phyloP scores from a whole-genome alignment of 1,284 basidiomycete species.

The Vanrija humicola region DNA sequence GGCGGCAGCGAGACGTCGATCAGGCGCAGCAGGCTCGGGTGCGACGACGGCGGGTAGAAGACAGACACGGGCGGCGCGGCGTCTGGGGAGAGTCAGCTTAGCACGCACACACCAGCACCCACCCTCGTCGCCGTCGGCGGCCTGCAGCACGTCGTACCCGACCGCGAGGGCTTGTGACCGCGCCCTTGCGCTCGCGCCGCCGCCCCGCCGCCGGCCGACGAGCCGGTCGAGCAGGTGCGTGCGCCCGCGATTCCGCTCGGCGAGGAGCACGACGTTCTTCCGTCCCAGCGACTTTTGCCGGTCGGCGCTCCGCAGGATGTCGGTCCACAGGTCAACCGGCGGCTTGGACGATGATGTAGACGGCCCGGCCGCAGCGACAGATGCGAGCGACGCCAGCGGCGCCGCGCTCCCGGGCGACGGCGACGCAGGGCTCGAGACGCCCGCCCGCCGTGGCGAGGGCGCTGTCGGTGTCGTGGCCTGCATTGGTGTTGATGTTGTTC shows the following conservation, averaged over 20 bases:
- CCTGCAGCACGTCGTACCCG: conserved; percentile 81
- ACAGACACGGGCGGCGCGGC: conserved; percentile 79
- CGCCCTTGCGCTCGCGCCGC: conserved; percentile 10
- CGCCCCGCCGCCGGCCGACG: conserved; percentile 8
- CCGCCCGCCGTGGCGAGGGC: neutral
- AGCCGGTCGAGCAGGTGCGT: conserved; percentile 20
- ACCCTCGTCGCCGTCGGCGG: conserved; percentile 89
- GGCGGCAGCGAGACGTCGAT: conserved; percentile 79
- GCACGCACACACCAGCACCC: conserved; percentile 28
- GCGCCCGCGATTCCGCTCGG: conserved; percentile 54
- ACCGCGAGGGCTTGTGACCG: conserved; percentile 63
- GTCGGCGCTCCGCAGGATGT: conserved; percentile 80
- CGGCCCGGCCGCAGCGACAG: neutral
- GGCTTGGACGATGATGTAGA: no score
- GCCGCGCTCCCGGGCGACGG: no score
- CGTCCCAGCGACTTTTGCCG: conserved; percentile 66
- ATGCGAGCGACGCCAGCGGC: no score
- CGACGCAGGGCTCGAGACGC: no score
- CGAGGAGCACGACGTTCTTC: conserved; percentile 74
- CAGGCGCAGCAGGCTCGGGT: conserved; percentile 67
- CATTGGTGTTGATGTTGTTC: neutral
- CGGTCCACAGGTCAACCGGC: conserved; percentile 72
- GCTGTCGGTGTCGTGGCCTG: neutral
- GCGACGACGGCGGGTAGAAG: conserved; percentile 79
- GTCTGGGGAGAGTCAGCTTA: conserved; percentile 53